Percentiles rank a stretch among this genome's conserved stretches.
These are phyloP conservation scores for Sordariomycetes sp. DNA, from an alignment of 2,329 filamentous ascomycete genomes.

Conservation along the genomic window DNA sequence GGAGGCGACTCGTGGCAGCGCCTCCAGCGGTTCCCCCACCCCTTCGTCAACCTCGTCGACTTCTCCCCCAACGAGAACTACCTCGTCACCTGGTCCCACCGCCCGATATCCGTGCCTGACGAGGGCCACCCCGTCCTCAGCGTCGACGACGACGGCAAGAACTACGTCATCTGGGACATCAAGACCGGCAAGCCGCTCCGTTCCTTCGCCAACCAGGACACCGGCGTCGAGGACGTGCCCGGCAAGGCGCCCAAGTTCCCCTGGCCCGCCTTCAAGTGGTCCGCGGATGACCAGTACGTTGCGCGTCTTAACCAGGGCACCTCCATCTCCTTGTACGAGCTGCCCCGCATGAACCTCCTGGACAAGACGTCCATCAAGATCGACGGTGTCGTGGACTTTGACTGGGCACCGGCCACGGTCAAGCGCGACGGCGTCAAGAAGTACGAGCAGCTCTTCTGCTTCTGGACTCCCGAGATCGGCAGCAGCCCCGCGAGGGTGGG, in stretches of 20 bases:
- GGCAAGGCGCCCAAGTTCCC: constrained; percentile 69
- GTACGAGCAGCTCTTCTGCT: constrained; percentile 94
- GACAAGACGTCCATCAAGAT: constrained; percentile 92
- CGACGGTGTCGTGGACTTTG: constrained; percentile 93
- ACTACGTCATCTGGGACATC: constrained; percentile 98
- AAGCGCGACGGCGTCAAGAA: constrained; percentile 75
- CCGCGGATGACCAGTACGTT: constrained; percentile 91
- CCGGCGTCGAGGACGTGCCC: constrained; percentile 40
- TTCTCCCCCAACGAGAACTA: constrained; percentile 93
- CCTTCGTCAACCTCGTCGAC: constrained; percentile 88
- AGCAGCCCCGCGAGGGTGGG: constrained; percentile 96
- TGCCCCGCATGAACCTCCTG: constrained; percentile 77
- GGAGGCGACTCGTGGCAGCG: constrained; percentile 81
- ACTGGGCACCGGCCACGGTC: constrained; percentile 82
- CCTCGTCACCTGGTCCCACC: constrained; percentile 90
- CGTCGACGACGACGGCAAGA: constrained; percentile 93
- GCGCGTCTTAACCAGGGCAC: constrained; percentile 79
- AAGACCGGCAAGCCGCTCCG: constrained; percentile 79
- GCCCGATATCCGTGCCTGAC: constrained; percentile 84
- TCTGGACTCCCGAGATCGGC: constrained; percentile 97
- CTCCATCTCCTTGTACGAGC: constrained; percentile 83
- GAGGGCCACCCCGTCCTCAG: constrained; percentile 71
- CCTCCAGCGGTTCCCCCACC: constrained; percentile 87
- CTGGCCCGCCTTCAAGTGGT: constrained; percentile 99
- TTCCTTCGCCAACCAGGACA: constrained; percentile 84